These are phyloP conservation scores for Sungouiella blattae DNA, from an alignment of 805 yeast genomes.

Conservation along the genomic window DNA sequence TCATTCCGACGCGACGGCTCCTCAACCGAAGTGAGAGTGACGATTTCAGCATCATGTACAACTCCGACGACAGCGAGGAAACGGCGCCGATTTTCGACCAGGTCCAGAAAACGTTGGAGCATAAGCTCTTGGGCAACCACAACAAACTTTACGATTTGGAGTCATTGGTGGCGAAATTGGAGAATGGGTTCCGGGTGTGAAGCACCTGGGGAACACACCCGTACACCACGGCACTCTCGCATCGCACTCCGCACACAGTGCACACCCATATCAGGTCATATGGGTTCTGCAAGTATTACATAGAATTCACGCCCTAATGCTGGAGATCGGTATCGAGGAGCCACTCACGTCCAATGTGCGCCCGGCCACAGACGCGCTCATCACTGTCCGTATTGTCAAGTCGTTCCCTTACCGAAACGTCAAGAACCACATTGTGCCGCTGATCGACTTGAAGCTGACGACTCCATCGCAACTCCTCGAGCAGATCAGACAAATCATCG, in stretches of 20 bases:
- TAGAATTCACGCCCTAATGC: not conserved
- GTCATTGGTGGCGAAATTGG: slow-evolving; percentile 21
- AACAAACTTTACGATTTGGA: slow-evolving; percentile 24
- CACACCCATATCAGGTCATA: too few species aligned
- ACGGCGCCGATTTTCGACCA: slow-evolving; percentile 20
- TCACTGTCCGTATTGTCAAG: slow-evolving; percentile 84
- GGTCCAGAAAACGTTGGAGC: slow-evolving; percentile 19
- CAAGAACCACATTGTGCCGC: slow-evolving; percentile 64
- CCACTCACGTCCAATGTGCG: slow-evolving; percentile 78
- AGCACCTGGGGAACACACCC: slow-evolving; percentile 8
- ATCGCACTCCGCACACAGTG: too few species aligned
- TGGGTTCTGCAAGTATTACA: too few species aligned
- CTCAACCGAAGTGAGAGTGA: slow-evolving; percentile 16
- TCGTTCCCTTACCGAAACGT: slow-evolving; percentile 91
- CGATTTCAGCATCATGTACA: slow-evolving; percentile 6
- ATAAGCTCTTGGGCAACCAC: slow-evolving; percentile 21
- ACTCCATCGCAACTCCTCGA: slow-evolving; percentile 65
- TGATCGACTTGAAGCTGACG: slow-evolving; percentile 65
- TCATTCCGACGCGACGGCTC: slow-evolving; percentile 11
- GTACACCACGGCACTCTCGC: slow-evolving; percentile 7
- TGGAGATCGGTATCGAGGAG: slow-evolving; percentile 8
- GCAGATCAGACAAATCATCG: slow-evolving; percentile 41
- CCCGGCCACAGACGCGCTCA: slow-evolving; percentile 68
- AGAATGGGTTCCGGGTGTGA: slow-evolving; percentile 22
- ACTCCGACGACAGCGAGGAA: slow-evolving; percentile 22